Evolutionary conservation across 805 yeast species (phyloP).

Genomic region (Ogataea nakhonphanomensis): DNA sequence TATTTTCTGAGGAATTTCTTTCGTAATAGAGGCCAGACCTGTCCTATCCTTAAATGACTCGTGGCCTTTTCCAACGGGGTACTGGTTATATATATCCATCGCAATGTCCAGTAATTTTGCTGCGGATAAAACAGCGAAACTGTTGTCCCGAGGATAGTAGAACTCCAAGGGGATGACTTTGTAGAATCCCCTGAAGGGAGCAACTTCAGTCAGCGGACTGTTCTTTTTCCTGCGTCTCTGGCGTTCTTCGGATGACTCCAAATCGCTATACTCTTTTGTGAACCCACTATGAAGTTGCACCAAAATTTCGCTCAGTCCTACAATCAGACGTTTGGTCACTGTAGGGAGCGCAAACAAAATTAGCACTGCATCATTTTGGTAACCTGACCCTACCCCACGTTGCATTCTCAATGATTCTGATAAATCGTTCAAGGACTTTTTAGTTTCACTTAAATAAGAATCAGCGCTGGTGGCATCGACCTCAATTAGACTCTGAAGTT

Average conservation of each 20-base stretch:
- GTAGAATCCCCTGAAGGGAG: constrained; percentile 24
- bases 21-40: constrained; percentile 38
- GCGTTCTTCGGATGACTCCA: constrained; percentile 23
- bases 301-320: constrained; percentile 46
- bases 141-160: constrained; percentile 35
- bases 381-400: constrained; percentile 6
- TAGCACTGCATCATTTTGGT: constrained; percentile 38
- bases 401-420: constrained; percentile 15
- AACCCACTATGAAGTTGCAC: constrained; percentile 42
- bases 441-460: constrained; percentile 31
- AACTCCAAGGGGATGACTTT: constrained; percentile 42
- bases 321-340: constrained; percentile 39
- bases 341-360: constrained; percentile 48
- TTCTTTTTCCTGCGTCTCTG: constrained; percentile 27
- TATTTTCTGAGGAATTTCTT: constrained; percentile 41
- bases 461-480: constrained; percentile 15
- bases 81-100: constrained; percentile 53
- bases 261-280: constrained; percentile 15
- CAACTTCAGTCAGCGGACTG: constrained; percentile 8
- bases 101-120: constrained; percentile 43
- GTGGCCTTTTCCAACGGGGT: constrained; percentile 34
- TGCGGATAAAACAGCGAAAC: constrained; percentile 31
- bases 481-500: constrained; percentile 18
- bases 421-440: constrained; percentile 7
- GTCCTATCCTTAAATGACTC: constrained; percentile 26